phyloP scores from a whole-genome alignment of 805 yeast species.

The Barnettozyma wickerhamii region DNA sequence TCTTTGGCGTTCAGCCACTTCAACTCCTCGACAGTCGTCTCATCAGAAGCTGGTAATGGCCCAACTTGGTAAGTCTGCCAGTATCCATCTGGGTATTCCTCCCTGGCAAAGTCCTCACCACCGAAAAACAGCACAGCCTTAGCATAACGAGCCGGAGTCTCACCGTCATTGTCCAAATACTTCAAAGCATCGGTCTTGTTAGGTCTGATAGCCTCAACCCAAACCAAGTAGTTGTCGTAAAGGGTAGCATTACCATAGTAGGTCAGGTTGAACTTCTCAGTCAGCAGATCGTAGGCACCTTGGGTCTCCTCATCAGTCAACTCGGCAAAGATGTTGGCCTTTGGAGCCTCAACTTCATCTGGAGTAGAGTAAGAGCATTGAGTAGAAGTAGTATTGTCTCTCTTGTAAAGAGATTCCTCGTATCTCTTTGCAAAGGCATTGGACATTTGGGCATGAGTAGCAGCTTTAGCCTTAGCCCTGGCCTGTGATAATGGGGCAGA shows the following conservation, averaged over 20 bases:
- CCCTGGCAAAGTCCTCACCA: slow-evolving; percentile 19
- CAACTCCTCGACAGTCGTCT: slow-evolving; percentile 12
- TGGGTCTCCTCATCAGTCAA: slow-evolving; percentile 19
- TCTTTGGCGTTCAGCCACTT: slow-evolving; percentile 19
- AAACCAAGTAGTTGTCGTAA: slow-evolving; percentile 22
- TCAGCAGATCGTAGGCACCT: slow-evolving; percentile 13
- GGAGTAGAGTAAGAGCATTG: slow-evolving; percentile 13
- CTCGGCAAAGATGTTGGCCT: slow-evolving; percentile 22
- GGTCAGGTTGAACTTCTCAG: slow-evolving; percentile 18
- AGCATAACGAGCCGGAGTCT: slow-evolving; percentile 22
- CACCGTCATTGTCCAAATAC: slow-evolving; percentile 20
- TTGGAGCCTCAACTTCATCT: slow-evolving; percentile 12
- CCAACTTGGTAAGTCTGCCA: slow-evolving; percentile 25
- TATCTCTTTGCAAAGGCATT: not conserved
- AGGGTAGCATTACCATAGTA: slow-evolving; percentile 16
- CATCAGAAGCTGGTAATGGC: slow-evolving; percentile 16
- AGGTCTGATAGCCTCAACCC: slow-evolving; percentile 24
- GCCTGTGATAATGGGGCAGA: slow-evolving; percentile 2
- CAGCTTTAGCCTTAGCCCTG: slow-evolving; percentile 1
- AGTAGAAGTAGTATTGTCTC: not conserved
- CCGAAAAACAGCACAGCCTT: slow-evolving; percentile 23
- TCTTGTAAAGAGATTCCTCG: not conserved
- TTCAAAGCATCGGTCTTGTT: slow-evolving; percentile 25
- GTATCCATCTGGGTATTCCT: slow-evolving; percentile 23
- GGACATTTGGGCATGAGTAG: not conserved